phyloP scores from a whole-genome alignment of 306 rosid species.

The Nissolia schottii region DNA sequence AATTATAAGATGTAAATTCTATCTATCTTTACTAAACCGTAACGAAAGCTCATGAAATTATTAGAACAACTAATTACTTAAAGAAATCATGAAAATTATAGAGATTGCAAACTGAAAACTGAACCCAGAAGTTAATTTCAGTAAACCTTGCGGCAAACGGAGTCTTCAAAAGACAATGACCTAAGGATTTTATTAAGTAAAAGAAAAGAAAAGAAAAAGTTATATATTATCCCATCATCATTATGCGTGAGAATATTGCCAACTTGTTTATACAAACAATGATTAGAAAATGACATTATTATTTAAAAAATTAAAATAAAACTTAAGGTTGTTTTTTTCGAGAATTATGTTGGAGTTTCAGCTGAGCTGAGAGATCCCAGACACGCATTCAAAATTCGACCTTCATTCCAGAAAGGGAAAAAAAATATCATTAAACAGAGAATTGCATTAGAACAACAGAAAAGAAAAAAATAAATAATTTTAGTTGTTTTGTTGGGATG shows the following conservation, averaged over 20 bases:
- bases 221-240: not conserved
- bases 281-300: slow-evolving; percentile 3
- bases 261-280: slow-evolving; percentile 1
- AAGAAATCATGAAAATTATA: not conserved
- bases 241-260: not conserved
- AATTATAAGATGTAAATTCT: not conserved
- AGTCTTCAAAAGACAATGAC: not conserved
- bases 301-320: not conserved
- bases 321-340: not conserved
- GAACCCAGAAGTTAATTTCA: slow-evolving; percentile 10
- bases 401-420: not conserved
- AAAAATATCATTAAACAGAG: not conserved
- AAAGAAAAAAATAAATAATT: not conserved
- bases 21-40: not conserved
- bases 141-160: not conserved
- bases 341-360: slow-evolving; percentile 21
- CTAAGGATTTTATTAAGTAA: not conserved
- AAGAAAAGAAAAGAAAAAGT: not conserved
- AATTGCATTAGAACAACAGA: not conserved
- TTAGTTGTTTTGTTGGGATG: not conserved
- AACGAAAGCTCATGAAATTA: not conserved
- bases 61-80: not conserved
- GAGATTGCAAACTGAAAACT: slow-evolving; percentile 1
- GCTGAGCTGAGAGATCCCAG: slow-evolving; percentile 14
- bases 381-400: slow-evolving; percentile 12